Conservation (phyloP, 2,329 filamentous ascomycete genomes). For the Colletotrichum limetticola region DNA sequence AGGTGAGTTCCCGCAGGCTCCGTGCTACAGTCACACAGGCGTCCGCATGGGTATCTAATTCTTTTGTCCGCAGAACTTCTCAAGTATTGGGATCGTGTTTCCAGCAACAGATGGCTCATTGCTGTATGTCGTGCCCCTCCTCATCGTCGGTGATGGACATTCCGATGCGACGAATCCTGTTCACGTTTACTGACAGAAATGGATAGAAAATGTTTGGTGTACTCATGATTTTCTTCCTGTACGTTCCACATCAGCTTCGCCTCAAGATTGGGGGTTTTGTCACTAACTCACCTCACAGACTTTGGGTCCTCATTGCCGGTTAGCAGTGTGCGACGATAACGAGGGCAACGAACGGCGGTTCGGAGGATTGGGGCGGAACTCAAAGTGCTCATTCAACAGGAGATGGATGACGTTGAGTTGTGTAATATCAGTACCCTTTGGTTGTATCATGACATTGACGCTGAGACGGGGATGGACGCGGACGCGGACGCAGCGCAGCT, state of each 20-base stretch:
- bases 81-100: constrained; percentile 96
- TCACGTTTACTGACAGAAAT: constrained; percentile 9
- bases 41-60: background rate
- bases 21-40: background rate
- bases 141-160: background rate
- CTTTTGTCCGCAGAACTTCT: constrained; percentile 71
- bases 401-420: constrained; percentile 21
- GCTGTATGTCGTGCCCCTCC: constrained; percentile 53
- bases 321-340: constrained; percentile 39
- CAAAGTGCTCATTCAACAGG: background rate
- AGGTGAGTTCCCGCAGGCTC: constrained; percentile 16
- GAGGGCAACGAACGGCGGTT: background rate
- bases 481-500: constrained; percentile 5
- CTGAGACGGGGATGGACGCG: constrained; percentile 2
- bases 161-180: background rate
- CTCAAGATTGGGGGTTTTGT: background rate
- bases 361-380: background rate
- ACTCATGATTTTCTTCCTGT: constrained; percentile 92
- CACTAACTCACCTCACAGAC: constrained; percentile 45
- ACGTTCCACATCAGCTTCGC: constrained; percentile 44
- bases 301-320: constrained; percentile 76
- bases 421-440: constrained; percentile 31
- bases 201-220: constrained; percentile 78
- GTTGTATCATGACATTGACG: constrained; percentile 30
- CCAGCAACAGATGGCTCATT: constrained; percentile 94